phyloP scores from a whole-genome alignment of 768 basidiomycete species.

The Lentinus brumalis region DNA sequence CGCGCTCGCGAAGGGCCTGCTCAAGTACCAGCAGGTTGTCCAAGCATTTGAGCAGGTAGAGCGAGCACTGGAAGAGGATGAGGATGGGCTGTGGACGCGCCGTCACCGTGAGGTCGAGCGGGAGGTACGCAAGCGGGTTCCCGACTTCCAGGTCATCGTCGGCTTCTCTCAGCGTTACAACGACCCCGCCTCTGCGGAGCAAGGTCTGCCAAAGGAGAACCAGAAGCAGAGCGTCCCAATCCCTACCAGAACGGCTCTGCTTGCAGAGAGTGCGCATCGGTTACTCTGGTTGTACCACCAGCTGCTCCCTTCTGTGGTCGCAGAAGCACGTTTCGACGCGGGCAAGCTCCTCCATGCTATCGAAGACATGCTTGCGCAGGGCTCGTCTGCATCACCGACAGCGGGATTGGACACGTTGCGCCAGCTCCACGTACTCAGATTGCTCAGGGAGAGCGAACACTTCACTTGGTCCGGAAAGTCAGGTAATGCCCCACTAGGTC shows the following conservation, averaged over 20 bases:
- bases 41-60: conserved; percentile 62
- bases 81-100: conserved; percentile 70
- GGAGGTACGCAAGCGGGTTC: conserved; percentile 74
- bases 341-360: conserved; percentile 62
- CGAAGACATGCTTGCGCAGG: conserved; percentile 8
- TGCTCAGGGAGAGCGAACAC: conserved; percentile 76
- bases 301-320: conserved; percentile 70
- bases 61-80: conserved; percentile 35
- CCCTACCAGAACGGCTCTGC: conserved; percentile 53
- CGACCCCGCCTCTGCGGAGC: conserved; percentile 4
- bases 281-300: conserved; percentile 86
- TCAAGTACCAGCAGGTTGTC: conserved; percentile 65
- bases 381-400: conserved; percentile 20
- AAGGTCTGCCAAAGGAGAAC: conserved; percentile 1
- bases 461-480: conserved; percentile 79
- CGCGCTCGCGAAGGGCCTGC: conserved; percentile 71
- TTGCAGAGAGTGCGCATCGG: conserved; percentile 80
- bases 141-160: conserved; percentile 85
- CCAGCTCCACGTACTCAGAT: conserved; percentile 75
- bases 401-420: conserved; percentile 55
- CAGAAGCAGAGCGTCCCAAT: conserved; percentile 19
- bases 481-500: conserved; percentile 39
- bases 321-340: conserved; percentile 83
- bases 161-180: conserved; percentile 60
- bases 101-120: conserved; percentile 68